Base-by-base conservation (phyloP, 1,284 basidiomycete species). In the Pterulicium gracile region DNA sequence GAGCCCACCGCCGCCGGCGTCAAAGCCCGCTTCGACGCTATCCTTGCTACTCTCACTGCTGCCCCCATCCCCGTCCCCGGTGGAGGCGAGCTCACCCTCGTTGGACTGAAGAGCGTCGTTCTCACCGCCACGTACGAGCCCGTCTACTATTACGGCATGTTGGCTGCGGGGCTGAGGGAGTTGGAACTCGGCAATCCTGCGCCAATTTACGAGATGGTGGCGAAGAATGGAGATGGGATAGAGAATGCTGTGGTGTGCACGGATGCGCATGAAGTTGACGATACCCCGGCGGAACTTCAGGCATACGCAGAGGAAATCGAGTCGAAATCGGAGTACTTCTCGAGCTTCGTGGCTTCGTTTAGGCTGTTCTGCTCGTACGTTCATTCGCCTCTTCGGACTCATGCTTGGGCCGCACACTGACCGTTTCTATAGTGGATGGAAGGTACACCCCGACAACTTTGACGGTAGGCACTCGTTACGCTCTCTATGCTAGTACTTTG, bases 261-360 rank as follows among this genome's bases (percentile, higher is more conserved):
- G 7, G 27, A 32, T 32, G 27, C 10, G 27, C 10, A 10, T n/a
- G n/a, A 32, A n/a, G n/a, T 32, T 10, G 10, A 32, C n/a, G 27
- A 32, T 32, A 32, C 27, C 10, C 10, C n/a, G 27, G n/a, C 10
- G 27, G 27, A 32, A 32, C n/a, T 32, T 7, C 10, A 10, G 7
- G 27, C 7, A n/a, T 32, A 32, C n/a, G 7, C 27, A 10, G n/a
- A n/a, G 27, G 27, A 32, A n/a, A 32, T 32, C n/a, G 27, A 32
- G n/a, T 13, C n/a, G 4, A 15, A 39, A 13, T 39, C 36, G 7
- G 36, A 39, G 36, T 39, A 39, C 15, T 39, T 39, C 15, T 10
- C 36, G 7, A 39, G 36, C 36, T 39, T 39, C 19, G 36, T 39
- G 36, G 36, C 36, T 39, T 39, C 36, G n/a, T 39, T 39, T 17